Percentiles rank a stretch among this genome's conserved stretches.
phyloP scores from a whole-genome alignment of 2,329 filamentous ascomycete genomes.

The Cadophora sp. region DNA sequence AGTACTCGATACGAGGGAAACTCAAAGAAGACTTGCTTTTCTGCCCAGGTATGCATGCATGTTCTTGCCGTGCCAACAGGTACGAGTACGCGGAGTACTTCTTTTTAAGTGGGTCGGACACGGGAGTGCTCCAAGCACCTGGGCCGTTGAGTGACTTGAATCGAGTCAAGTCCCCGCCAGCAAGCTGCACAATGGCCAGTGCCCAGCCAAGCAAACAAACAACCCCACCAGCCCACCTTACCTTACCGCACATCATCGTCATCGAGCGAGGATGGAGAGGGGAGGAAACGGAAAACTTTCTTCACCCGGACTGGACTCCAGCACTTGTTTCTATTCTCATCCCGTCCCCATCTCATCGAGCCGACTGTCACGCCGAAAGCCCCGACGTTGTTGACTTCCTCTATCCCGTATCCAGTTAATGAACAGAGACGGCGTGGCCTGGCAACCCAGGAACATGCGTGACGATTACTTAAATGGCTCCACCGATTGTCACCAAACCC shows the following conservation, averaged over 20 bases:
- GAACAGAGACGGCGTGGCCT: neutral
- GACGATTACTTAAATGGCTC: constrained; percentile 16
- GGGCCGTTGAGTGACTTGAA: too few species aligned
- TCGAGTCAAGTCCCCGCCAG: neutral
- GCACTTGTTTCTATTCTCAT: neutral
- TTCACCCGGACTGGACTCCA: neutral
- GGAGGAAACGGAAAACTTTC: constrained; percentile 12
- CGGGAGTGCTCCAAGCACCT: neutral
- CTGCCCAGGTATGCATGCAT: neutral
- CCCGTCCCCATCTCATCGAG: constrained; percentile 2
- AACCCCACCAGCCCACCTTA: neutral
- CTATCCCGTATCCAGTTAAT: constrained; percentile 8
- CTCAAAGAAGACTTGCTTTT: neutral
- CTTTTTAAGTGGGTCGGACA: neutral
- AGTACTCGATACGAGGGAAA: neutral
- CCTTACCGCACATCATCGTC: neutral
- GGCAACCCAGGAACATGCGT: constrained; percentile 11
- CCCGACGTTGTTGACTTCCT: neutral
- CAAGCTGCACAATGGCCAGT: neutral
- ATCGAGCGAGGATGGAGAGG: neutral
- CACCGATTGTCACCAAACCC: constrained; percentile 8
- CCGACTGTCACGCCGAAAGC: neutral
- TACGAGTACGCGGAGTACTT: neutral
- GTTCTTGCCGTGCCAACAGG: neutral
- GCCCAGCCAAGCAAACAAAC: neutral